These are phyloP conservation scores for Hemisphaericaspora xylanilytica DNA, from an alignment of 1,139 yeast species.

Conservation along the genomic window DNA sequence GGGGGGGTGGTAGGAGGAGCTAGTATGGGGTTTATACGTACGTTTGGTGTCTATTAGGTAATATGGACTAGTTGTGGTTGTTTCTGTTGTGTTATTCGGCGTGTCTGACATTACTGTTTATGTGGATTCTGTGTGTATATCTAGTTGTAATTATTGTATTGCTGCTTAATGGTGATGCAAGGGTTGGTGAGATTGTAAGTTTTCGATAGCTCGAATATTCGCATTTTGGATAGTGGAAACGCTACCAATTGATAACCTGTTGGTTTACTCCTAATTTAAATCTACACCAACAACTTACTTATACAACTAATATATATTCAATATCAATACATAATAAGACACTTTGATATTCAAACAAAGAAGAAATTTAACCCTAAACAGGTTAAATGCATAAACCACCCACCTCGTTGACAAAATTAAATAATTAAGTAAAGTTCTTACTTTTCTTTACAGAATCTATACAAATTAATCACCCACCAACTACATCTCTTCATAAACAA, in stretches of 20 bases:
- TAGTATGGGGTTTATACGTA: slow-evolving; percentile 17
- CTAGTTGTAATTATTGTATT: no score
- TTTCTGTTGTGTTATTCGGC: slow-evolving; percentile 9
- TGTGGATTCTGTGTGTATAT: neutral
- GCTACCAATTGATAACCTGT: no score
- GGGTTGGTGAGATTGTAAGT: no score
- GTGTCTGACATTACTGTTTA: slow-evolving; percentile 3
- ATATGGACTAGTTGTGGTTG: slow-evolving; percentile 17
- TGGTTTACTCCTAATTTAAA: no score
- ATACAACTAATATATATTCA: no score
- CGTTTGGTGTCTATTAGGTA: slow-evolving; percentile 24
- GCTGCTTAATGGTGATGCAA: no score
- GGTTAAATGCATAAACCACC: neutral
- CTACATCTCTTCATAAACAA: no score
- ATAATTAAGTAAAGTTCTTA: neutral
- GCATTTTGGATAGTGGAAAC: no score
- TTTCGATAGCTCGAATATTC: no score
- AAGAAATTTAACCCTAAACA: neutral
- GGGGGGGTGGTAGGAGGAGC: neutral
- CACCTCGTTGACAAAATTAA: no score
- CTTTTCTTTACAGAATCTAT: slow-evolving; percentile 7
- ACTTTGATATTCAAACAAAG: neutral
- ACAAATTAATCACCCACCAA: neutral
- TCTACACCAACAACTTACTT: no score
- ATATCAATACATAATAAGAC: neutral